Base-by-base conservation (phyloP, 495 filamentous ascomycete species). In the Margaritispora aquatica region DNA sequence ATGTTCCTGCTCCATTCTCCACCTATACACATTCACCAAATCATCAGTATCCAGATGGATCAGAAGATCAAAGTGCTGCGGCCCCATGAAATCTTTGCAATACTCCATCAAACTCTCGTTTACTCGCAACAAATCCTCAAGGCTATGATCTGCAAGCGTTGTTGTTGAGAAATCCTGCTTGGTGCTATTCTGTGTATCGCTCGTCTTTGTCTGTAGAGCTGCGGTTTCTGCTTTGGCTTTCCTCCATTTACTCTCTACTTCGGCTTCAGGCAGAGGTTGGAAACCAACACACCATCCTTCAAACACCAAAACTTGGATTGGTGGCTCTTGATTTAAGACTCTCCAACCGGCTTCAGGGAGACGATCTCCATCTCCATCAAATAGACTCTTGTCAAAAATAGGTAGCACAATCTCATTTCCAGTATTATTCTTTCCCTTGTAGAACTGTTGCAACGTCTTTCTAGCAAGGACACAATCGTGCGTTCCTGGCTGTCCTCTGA, bases 31-130 rank as follows among this genome's bases (percentile, higher is more conserved):
- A 67, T 80, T 93, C 55, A 77, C 75, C 15, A 76, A 76, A 59
- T 93, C 72, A 66, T 86, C 79, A 15, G 92, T 86, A 65, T 96
- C 92, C 58, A 96, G 84, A 69, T 94, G 90, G 44, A 96, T 80
- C 22, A 57, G 31, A 34, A 10, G 24, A 23, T 57, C 55, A 65
- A 96, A 81, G 21, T 88, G 88, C 68, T 92, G 81, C 26, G 95
- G 78, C 60, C 66, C 83, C 79, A 88, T 75, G 9, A 89, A 90
- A 51, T 94, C 66, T 46, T 63, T 66, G 69, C 92, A 87, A 73
- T 96, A 96, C 19, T 63, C 69, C 55, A 62, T 75, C 61, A 96
- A 71, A 46, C 75, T 75, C 20, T 79, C 74, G 68, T 96, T 94
- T 29, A 96, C 74, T 61, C 84, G 84, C 19, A 77, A 67, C 0